phyloP scores from a whole-genome alignment of 176 grass and related monocot species.

The Phoenix roebelenii region DNA sequence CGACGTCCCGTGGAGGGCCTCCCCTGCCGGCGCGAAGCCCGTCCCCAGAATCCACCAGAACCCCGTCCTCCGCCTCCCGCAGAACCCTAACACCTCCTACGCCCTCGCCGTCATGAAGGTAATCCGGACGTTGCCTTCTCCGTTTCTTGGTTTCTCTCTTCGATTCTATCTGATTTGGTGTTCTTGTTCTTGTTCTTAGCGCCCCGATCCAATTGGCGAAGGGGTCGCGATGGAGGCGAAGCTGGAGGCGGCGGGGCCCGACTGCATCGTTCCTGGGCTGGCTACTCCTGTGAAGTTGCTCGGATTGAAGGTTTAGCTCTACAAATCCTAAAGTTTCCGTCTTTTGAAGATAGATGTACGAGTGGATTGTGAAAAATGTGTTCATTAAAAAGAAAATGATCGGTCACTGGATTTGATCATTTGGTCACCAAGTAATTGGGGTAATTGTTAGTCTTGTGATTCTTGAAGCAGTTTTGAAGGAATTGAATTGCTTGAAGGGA shows the following conservation, averaged over 20 bases:
- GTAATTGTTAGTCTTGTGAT: constrained; percentile 2
- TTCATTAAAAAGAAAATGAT: too few relatives aligned
- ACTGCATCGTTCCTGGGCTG: constrained; percentile 90
- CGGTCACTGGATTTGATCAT: too few relatives aligned
- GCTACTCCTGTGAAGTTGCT: constrained; percentile 67
- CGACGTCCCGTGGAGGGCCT: constrained; percentile 78
- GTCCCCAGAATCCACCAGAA: constrained; percentile 76
- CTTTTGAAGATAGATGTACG: not conserved
- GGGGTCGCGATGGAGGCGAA: constrained; percentile 85
- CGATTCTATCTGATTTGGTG: constrained; percentile 12
- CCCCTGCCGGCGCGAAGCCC: constrained; percentile 35
- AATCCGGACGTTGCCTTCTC: not conserved
- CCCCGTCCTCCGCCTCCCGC: constrained; percentile 55
- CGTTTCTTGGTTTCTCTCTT: not conserved
- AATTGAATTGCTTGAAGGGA: too few relatives aligned
- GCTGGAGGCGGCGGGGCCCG: constrained; percentile 77
- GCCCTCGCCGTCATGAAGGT: constrained; percentile 96
- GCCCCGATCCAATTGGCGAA: constrained; percentile 81
- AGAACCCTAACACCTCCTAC: constrained; percentile 51
- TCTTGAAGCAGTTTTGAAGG: not conserved
- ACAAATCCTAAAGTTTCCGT: not conserved
- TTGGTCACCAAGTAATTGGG: not conserved
- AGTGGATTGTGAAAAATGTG: too few relatives aligned
- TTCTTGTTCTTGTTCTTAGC: constrained; percentile 31
- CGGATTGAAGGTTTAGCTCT: constrained; percentile 62